Conservation (phyloP, 352 stramenopile species). For the Albugo candida region DNA sequence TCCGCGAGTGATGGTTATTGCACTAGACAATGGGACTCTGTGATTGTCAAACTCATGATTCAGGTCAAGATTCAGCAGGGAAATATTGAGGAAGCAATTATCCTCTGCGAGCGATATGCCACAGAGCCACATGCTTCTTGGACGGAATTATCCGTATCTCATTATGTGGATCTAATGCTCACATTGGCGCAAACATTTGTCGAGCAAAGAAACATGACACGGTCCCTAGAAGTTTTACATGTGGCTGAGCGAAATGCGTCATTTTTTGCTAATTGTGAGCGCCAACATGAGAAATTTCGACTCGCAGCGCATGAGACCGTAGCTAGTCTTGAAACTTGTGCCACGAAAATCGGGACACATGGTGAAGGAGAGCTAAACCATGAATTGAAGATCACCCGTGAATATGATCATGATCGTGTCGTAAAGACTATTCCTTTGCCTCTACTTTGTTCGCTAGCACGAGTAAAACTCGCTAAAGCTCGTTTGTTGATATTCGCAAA, state of each 20-base stretch:
- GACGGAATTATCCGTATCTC: background rate
- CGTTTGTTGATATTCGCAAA: too few species aligned
- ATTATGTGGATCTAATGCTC: conserved; percentile 4
- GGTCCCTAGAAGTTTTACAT: background rate
- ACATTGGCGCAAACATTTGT: conserved; percentile 5
- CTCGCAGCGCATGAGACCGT: too few species aligned
- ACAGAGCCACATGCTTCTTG: background rate
- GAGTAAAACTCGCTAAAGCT: too few species aligned
- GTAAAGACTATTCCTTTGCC: too few species aligned
- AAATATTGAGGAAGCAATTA: conserved; percentile 9
- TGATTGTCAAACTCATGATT: conserved; percentile 12
- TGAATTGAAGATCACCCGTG: too few species aligned
- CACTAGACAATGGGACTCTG: conserved; percentile 4
- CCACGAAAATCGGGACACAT: too few species aligned
- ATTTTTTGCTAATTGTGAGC: background rate
- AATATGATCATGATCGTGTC: too few species aligned
- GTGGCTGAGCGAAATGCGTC: background rate
- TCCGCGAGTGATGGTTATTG: background rate
- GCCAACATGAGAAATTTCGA: too few species aligned
- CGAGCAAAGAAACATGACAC: conserved; percentile 1
- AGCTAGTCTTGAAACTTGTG: too few species aligned
- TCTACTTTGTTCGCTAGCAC: too few species aligned
- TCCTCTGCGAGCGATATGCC: background rate
- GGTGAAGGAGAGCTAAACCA: too few species aligned
- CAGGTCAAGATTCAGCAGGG: conserved; percentile 18